Evolutionary conservation across 306 rosid species (phyloP).

Genomic region (Acacia melanoxylon): DNA sequence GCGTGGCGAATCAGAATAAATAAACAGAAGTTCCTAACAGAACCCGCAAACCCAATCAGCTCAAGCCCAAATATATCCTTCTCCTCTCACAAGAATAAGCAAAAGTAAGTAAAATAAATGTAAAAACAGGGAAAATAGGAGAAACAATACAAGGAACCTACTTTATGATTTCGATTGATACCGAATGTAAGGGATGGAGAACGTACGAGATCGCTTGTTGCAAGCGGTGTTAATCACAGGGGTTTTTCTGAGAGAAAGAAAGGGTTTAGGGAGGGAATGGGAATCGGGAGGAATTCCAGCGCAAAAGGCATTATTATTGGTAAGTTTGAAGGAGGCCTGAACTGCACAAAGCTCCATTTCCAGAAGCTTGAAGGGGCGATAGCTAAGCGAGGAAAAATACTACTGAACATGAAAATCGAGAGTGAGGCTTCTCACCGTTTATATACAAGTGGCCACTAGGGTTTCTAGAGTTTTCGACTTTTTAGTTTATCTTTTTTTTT

Average conservation of each 20-base stretch:
- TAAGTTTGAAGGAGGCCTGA: conserved; percentile 32
- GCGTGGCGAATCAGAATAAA: neutral
- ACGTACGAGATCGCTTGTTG: conserved; percentile 37
- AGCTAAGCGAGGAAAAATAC: neutral
- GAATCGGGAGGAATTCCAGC: neutral
- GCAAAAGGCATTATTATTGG: neutral
- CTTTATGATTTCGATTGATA: neutral
- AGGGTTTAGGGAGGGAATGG: conserved; percentile 10
- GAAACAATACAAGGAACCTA: conserved; percentile 1
- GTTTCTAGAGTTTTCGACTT: conserved; percentile 20
- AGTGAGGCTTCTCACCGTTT: neutral
- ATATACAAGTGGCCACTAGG: conserved; percentile 35
- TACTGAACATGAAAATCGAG: rapidly evolving
- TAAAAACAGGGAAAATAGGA: neutral
- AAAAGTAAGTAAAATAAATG: neutral
- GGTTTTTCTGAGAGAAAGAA: conserved; percentile 7
- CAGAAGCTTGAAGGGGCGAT: neutral
- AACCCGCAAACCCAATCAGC: neutral
- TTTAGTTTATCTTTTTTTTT: too few species aligned
- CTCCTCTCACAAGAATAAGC: neutral
- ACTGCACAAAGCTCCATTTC: conserved; percentile 35
- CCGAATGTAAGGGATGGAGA: conserved; percentile 18
- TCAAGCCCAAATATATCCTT: neutral
- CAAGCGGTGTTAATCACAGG: neutral
- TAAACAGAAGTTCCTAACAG: neutral